phyloP scores from a whole-genome alignment of 257 asterid species.

The Nyctanthes arbortristis region DNA sequence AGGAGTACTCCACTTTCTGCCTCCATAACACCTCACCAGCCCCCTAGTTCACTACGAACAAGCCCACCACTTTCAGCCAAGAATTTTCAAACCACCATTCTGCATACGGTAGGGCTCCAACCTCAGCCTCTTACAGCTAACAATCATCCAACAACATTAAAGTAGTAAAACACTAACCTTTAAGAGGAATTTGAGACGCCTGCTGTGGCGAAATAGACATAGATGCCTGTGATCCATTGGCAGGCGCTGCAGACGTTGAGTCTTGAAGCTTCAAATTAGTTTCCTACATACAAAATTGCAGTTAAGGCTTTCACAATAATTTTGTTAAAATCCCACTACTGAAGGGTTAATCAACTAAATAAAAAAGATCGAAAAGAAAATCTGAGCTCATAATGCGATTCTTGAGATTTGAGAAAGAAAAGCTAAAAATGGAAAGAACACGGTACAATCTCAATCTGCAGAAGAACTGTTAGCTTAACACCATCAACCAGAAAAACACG shows the following conservation, averaged over 20 bases:
- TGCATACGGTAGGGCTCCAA: background rate
- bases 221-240: constrained; percentile 45
- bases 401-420: background rate
- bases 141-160: background rate
- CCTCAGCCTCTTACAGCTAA: background rate
- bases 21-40: background rate
- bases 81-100: background rate
- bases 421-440: background rate
- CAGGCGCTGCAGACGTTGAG: constrained; percentile 40
- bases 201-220: constrained; percentile 30
- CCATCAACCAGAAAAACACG: too few species aligned
- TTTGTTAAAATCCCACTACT: background rate
- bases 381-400: background rate
- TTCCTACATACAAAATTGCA: constrained; percentile 40
- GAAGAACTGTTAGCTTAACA: background rate
- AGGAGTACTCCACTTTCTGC: background rate
- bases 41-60: background rate
- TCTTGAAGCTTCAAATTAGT: constrained; percentile 43
- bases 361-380: background rate
- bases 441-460: background rate
- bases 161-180: constrained; percentile 33
- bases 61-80: background rate
- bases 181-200: constrained; percentile 27
- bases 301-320: background rate
- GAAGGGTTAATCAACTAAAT: background rate